Percentiles rank a stretch among this genome's conserved stretches.
Conservation (phyloP, 164 flowering plant genomes). For the Umbilicus rupestris region DNA sequence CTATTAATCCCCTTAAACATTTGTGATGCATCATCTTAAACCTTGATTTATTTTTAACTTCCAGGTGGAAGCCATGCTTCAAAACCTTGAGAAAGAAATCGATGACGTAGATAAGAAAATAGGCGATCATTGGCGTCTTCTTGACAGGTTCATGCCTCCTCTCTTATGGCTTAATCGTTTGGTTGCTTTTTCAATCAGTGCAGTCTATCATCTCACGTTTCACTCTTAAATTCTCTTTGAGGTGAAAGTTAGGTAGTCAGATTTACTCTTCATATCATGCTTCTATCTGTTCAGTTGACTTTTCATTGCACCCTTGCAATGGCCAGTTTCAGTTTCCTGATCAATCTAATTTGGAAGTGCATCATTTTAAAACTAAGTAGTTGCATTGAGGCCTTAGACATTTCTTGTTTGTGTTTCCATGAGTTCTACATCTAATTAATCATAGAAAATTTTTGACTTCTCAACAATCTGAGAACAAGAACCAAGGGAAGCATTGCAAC, state of each 20-base stretch:
- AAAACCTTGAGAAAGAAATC: slow-evolving; percentile 90
- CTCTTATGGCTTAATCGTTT: background rate
- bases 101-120: slow-evolving; percentile 89
- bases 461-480: background rate
- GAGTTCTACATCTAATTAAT: background rate
- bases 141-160: slow-evolving; percentile 57
- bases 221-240: background rate
- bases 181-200: background rate
- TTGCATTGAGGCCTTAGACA: background rate
- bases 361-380: background rate
- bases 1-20: background rate
- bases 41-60: background rate
- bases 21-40: background rate
- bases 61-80: slow-evolving; percentile 90
- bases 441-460: background rate
- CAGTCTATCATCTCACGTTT: background rate
- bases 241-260: background rate
- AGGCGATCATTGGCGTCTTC: slow-evolving; percentile 78
- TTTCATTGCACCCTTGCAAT: background rate
- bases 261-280: background rate
- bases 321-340: background rate
- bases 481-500: background rate
- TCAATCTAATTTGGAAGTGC: background rate
- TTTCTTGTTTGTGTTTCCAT: background rate
- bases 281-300: background rate